A percentile compares a stretch with the other conserved stretches of the same genome.
phyloP scores from a whole-genome alignment of 345 rosid genomes.

The Gossypioides kirkii region DNA sequence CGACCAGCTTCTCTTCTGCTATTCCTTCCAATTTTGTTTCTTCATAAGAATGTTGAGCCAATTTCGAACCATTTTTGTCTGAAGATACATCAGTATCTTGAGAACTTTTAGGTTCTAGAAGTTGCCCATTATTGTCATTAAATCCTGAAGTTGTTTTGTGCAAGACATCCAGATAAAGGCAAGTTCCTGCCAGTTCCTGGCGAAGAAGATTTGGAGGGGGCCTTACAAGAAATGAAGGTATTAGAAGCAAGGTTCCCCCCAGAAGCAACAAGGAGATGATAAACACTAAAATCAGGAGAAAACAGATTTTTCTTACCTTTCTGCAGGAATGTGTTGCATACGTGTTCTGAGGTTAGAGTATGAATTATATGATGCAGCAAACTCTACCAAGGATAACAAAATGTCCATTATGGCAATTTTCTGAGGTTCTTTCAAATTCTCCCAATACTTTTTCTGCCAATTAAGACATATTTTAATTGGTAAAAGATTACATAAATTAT shows the following conservation, averaged over 20 bases:
- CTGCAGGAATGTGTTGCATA: constrained; percentile 73
- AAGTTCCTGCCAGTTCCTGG: constrained; percentile 82
- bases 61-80: constrained; percentile 20
- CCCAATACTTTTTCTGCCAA: constrained; percentile 87
- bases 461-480: constrained; percentile 16
- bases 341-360: constrained; percentile 71
- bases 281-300: not conserved
- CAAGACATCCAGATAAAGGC: constrained; percentile 77
- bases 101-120: constrained; percentile 25
- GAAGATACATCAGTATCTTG: constrained; percentile 27
- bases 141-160: constrained; percentile 67
- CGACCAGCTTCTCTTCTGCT: constrained; percentile 82
- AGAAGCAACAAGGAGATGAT: not conserved
- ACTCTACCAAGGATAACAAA: constrained; percentile 73
- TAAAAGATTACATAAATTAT: not conserved
- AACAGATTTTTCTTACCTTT: constrained; percentile 45
- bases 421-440: constrained; percentile 65
- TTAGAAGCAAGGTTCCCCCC: constrained; percentile 9
- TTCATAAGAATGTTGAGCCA: constrained; percentile 17
- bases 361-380: constrained; percentile 90
- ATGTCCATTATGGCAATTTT: constrained; percentile 86
- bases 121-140: constrained; percentile 25
- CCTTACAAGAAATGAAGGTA: constrained; percentile 40
- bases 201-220: constrained; percentile 91
- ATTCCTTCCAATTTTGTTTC: constrained; percentile 55